Evolutionary conservation across 192 early-diverging fungal genomes (phyloP), one percentile per base, ranked within the genome.

Genomic region (Chytriomyces sp.): DNA sequence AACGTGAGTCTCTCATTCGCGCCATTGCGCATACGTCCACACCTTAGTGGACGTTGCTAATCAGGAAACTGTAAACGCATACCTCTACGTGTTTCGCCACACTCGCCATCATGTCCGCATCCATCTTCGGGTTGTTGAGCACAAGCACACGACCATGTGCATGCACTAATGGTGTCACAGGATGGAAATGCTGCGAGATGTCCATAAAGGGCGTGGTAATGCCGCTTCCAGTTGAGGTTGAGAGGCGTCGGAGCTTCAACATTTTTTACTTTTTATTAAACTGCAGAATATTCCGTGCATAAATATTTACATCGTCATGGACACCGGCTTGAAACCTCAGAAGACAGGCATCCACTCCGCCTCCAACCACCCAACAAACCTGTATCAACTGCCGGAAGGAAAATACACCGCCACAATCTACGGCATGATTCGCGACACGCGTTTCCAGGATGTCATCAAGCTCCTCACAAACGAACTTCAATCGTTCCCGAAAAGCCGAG

Each of bases 361-460:
- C n/a, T 44, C 69, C 28, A 45, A 46, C 1, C 67, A 78, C 45
- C 82, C 84, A 16, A 67, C 77, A 5, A 65, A 68, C 5, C 44
- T 86, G 53, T 76, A 77, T 35, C 89, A 89, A 74, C 82, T 88
- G 24, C 89, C 89, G 3, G 85, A 90, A 66, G 89, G 89, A 9
- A 89, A 87, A 76, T 83, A 82, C 70, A 90, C 89, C 0, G 66
- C 78, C 13, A 90, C 89, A 26, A 84, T 90, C 53, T 90, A 90
- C 73, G 70, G 77, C 16, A 84, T 81, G 72, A 88, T 90, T 28
- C 81, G 85, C 44, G 89, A 90, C 49, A 72, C 67, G 35, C 80
- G 87, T 9, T 88, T 74, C 75, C 49, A 57, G 16, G 89, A 90
- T 48, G 86, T 88, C 8, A 86, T 89, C 64, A 90, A 88, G 66